Base-by-base conservation (phyloP, 148 eudicot genomes). In the Polygonum maritimum region DNA sequence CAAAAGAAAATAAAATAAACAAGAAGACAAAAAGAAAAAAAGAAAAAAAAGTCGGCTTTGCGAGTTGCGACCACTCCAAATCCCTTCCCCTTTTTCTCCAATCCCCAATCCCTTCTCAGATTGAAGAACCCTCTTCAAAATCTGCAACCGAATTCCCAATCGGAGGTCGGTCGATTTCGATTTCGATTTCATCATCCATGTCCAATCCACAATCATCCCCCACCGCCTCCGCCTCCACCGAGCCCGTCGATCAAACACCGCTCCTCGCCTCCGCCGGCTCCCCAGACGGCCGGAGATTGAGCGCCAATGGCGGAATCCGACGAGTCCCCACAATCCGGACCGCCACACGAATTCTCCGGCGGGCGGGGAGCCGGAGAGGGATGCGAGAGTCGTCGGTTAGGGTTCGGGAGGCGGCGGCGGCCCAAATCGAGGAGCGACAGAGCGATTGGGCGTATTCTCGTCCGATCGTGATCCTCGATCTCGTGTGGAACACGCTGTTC, bases 371-470 rank as follows among this genome's bases (percentile, higher is more conserved):
- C 21, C 78, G 86, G 10, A 81, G 89, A 36, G 14, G 81, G 48
- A 78, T 88, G 86, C 54, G 84, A 11, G 87, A 80, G 40, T 88
- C 90, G 21, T 90, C 97, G 2, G 79, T 91, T 78, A 76, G 87
- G 4, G 97, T 89, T 3, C 75, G 97, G 1, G 93, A 91, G 72
- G 80, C 90, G 3, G 97, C 93, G 7, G 93, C 92, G 1, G 89
- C 83, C 60, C 87, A 87, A 67, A 85, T 92, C 10, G 94, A 92
- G 44, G 92, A 84, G 78, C 83, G 90, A 3, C 94, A 87, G 75
- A 87, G 81, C 79, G 92, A 92, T 51, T 89, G 92, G 92, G 92
- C 94, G 1, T 85, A 90, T 48, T 90, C 97, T 1, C 81, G 82
- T 19, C 89, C 94, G 16, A 70, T 88, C 15, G 94, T 92, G 36